Base-by-base conservation (phyloP, 2,329 filamentous ascomycete species). In the Penicillium sp. region DNA sequence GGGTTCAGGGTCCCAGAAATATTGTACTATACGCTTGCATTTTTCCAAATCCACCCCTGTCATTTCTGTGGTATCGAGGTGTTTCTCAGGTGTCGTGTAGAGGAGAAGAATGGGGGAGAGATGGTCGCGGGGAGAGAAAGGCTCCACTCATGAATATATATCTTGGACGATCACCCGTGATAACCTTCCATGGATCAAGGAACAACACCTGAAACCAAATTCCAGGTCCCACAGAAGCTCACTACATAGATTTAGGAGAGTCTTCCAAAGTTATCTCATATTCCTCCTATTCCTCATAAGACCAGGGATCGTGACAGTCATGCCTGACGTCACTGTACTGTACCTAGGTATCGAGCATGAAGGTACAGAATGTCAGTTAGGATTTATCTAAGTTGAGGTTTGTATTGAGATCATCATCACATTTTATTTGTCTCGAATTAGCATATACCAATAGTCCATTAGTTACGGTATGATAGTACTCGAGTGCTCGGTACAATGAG, bases 1-100 rank as follows among this genome's bases (percentile, higher is more conserved):
- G 6, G 92, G 93, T 62, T 93, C 88, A 0, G 92, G 92, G 67
- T 97, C 93, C 89, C 92, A 96, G 70, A 98, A 88, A 78, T 91
- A 92, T 77, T 93, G 90, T 59, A 97, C 88, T 67, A 97, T 87
- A 62, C 90, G 89, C 75, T 91, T 90, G 71, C 88, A 87, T 65
- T 90, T 88, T 65, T 90, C 85, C 59, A 96, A 80, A 69, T 96
- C 91, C 55, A 90, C 85, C 56, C 83, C 87, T 69, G 83, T 82
- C 86, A 89, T 87, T 65, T 62, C 58, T 54, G 55, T 46, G 49
- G 35, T 31, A 37, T 48, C 39, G 16, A 56, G 57, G 37, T 25
- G 33, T 7, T 31, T 50, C 19, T 39, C n/a, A 19, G 45, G 26
- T 27, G 45, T 19, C 5, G 39, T 42, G 19, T 23, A 6, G 14